A percentile compares a stretch with the other conserved stretches of the same genome.
Evolutionary conservation across 169 alveolate species (phyloP).

Genomic region (Neospora caninum): DNA sequence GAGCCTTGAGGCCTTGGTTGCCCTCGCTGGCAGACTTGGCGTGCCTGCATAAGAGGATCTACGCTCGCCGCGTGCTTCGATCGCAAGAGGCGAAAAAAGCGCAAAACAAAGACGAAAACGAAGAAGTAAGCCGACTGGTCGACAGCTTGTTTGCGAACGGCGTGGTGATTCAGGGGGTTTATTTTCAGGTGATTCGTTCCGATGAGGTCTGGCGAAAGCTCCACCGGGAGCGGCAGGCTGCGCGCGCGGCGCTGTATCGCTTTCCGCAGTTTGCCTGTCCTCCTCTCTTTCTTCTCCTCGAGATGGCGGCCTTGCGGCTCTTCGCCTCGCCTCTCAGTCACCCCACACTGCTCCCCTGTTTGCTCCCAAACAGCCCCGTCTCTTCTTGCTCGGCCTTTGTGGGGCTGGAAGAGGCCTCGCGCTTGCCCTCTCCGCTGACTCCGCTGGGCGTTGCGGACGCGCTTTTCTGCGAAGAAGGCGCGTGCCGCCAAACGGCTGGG

Average conservation of each 20-base stretch:
- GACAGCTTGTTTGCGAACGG: neutral
- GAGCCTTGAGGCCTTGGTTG: neutral
- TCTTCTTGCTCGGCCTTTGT: too few species aligned
- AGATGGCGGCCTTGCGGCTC: constrained; percentile 39
- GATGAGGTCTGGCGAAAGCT: constrained; percentile 50
- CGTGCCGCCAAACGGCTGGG: too few species aligned
- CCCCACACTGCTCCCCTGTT: neutral
- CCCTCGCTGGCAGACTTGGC: neutral
- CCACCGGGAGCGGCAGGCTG: constrained; percentile 62
- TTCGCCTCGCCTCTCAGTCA: constrained; percentile 39
- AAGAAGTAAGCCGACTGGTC: neutral
- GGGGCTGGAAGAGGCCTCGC: too few species aligned
- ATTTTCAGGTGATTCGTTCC: constrained; percentile 31
- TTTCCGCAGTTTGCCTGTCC: constrained; percentile 24
- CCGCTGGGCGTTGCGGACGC: too few species aligned
- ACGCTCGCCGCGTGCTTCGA: neutral
- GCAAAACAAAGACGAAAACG: neutral
- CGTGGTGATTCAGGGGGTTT: constrained; percentile 56
- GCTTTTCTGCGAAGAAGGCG: too few species aligned
- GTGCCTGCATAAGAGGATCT: neutral
- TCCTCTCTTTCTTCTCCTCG: constrained; percentile 55
- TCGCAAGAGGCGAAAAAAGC: neutral
- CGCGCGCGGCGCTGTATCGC: constrained; percentile 40
- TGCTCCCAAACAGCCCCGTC: too few species aligned
- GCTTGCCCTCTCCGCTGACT: too few species aligned